These are phyloP conservation scores for Coemansia sp. DNA, from an alignment of 192 early-diverging fungal species.

Conservation along the genomic window DNA sequence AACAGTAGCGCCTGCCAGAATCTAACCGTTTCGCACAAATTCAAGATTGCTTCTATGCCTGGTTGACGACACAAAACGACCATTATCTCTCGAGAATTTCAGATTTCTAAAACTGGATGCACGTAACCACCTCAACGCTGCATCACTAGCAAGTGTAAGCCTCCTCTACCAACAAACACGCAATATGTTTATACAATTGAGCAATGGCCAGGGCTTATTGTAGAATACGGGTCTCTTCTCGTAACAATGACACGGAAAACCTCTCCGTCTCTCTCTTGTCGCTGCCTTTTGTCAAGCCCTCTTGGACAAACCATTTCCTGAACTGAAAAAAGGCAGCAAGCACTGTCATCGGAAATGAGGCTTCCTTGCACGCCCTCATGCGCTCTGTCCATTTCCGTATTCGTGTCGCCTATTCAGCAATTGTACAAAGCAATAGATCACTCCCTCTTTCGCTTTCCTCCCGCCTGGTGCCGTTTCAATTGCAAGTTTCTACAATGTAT, in stretches of 20 bases:
- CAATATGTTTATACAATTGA: neutral
- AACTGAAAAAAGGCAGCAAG: neutral
- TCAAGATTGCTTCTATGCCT: neutral
- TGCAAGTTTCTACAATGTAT: slow-evolving; percentile 4
- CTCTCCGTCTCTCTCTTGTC: neutral
- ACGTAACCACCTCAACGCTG: neutral
- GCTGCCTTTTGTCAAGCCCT: neutral
- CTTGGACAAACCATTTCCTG: neutral
- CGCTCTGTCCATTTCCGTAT: neutral
- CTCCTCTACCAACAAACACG: neutral
- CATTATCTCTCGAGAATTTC: neutral
- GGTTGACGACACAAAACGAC: neutral
- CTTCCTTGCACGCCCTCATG: neutral
- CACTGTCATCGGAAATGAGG: neutral
- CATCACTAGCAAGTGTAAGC: neutral
- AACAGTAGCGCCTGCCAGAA: neutral
- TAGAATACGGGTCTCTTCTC: neutral
- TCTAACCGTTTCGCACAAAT: neutral
- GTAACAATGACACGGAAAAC: neutral
- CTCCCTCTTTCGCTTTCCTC: neutral
- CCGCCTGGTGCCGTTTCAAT: neutral
- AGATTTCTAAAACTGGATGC: neutral
- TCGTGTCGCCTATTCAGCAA: neutral
- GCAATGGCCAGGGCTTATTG: neutral
- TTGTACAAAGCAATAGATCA: neutral